phyloP scores from a whole-genome alignment of 768 basidiomycete species.

The Cystofilobasidium capitatum region DNA sequence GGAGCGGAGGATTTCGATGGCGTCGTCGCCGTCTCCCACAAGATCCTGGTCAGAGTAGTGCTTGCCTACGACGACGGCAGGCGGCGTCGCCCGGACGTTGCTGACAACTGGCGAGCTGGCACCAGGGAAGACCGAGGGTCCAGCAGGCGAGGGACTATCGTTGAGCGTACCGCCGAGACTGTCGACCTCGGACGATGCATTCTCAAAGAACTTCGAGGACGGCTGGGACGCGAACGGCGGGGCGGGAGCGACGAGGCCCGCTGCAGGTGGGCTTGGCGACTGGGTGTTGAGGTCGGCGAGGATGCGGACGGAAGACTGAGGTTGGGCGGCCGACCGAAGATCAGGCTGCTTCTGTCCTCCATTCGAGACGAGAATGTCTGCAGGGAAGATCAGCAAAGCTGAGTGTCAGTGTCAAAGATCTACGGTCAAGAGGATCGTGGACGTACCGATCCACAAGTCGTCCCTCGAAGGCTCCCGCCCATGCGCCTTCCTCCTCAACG shows the following conservation, averaged over 20 bases:
- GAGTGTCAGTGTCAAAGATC: not conserved
- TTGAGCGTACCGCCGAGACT: not conserved
- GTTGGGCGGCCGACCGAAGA: not conserved
- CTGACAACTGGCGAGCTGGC: not conserved
- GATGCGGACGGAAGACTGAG: not conserved
- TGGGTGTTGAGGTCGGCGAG: not conserved
- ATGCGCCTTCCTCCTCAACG: not conserved
- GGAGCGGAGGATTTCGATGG: not conserved
- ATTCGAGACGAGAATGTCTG: slow-evolving; percentile 1
- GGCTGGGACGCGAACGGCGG: not conserved
- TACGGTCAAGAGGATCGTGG: not conserved
- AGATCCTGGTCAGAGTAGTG: not conserved
- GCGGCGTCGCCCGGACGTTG: not conserved
- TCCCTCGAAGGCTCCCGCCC: slow-evolving; percentile 3
- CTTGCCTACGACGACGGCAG: not conserved
- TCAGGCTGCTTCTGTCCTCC: not conserved
- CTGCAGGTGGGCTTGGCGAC: not conserved
- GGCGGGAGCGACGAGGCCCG: not conserved
- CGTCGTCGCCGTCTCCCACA: not conserved
- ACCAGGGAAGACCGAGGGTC: not conserved
- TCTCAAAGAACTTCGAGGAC: not conserved
- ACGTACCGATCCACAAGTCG: slow-evolving; percentile 18
- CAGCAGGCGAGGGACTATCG: not conserved
- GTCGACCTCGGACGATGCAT: not conserved
- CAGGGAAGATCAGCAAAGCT: not conserved